Evolutionary conservation across 2,329 filamentous ascomycete genomes (phyloP), one percentile per base, ranked within the genome.

Genomic region (Xenosphaeropsis pyriputrescens): DNA sequence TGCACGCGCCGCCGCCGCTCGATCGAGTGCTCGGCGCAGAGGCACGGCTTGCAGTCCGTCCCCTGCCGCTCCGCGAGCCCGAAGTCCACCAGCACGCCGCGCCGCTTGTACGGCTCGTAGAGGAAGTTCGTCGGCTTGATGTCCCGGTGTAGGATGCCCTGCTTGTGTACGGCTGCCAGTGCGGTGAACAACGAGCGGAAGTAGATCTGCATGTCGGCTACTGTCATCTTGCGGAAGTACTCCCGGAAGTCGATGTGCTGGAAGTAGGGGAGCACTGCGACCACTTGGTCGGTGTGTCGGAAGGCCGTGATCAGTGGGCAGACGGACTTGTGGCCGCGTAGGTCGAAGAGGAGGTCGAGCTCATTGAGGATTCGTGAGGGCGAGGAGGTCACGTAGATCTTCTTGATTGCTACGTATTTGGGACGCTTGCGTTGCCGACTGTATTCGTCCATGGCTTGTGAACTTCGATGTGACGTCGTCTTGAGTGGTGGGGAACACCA

Each of bases 101-200:
- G 78, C 49, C 79, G 75, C 32, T 78, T 75, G 9, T 75, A 64
- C 0, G 85, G 84, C 46, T 93, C 85, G 61, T 96, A 96, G 30
- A 96, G 70, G 50, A 96, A 96, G 54, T 96, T 96, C 16, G 93
- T 98, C 5, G 91, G 91, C 54, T 96, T 96, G 55, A 96, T 94
- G 54, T 96, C 88, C 45, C 88, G 78, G 55, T 98, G 91, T 15
- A 98, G 72, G 42, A 98, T 96, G 31, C 74, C 70, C 51, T 84
- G 75, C 5, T 74, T 70, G 57, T 98, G 91, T 4, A 95, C 88
- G 31, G 83, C 80, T 34, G 72, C 69, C 9, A 98, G 68, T 1
- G 88, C 91, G 2, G 78, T 82, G 55, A 98, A 91, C 4, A 98
- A 70, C 33, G 83, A 89, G 26, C 79, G 73, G 49, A 98, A 81